Conservation (phyloP, 805 yeast species). For the Candida ponderosae region DNA sequence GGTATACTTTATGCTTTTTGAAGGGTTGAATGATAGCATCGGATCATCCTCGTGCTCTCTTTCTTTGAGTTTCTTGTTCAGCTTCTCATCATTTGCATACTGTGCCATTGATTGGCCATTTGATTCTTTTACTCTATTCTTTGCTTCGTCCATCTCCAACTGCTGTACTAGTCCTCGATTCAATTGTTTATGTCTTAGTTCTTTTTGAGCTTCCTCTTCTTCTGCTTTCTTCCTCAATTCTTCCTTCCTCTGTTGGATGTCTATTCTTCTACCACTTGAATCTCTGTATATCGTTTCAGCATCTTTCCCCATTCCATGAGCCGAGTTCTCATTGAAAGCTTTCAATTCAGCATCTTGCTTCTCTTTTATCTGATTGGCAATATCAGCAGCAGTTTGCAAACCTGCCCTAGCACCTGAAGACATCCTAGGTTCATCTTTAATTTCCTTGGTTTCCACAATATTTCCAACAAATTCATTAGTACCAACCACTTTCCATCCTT, state of each 20-base stretch:
- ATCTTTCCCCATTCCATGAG: constrained; percentile 7
- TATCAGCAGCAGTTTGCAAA: constrained; percentile 37
- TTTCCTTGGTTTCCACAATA: not conserved
- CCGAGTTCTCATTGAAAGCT: constrained; percentile 8
- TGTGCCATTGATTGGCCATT: constrained; percentile 19
- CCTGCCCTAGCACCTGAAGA: constrained; percentile 33
- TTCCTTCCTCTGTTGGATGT: constrained; percentile 24
- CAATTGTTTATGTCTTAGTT: constrained; percentile 18
- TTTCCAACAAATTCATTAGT: constrained; percentile 7
- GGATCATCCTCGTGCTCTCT: constrained; percentile 57
- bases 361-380: constrained; percentile 26
- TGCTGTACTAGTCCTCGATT: constrained; percentile 34
- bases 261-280: constrained; percentile 45
- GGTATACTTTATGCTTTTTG: constrained; percentile 14
- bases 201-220: constrained; percentile 21
- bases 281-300: constrained; percentile 52
- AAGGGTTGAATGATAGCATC: constrained; percentile 35
- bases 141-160: constrained; percentile 28
- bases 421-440: constrained; percentile 7
- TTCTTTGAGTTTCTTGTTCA: constrained; percentile 25
- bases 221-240: constrained; percentile 20
- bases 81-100: constrained; percentile 30
- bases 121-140: constrained; percentile 20
- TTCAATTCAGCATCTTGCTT: constrained; percentile 20
- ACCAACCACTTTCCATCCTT: constrained; percentile 18